Evolutionary conservation across 805 yeast genomes (phyloP), one percentile per base, ranked within the genome.

Genomic region (Ogataea methanolica): DNA sequence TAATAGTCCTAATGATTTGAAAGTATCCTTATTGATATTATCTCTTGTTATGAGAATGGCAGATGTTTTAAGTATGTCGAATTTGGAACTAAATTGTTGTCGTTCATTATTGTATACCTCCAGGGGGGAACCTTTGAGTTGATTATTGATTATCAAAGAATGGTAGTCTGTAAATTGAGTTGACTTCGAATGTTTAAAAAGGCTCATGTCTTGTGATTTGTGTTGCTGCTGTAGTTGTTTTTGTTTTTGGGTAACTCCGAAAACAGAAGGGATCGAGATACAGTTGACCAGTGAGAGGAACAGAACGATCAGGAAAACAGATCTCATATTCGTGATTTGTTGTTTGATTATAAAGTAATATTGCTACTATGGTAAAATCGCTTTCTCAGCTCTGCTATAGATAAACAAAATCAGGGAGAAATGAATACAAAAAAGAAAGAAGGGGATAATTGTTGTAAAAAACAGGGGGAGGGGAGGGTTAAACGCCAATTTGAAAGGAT

Each of bases 61-160:
- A 36, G 63, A 53, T 26, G 62, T 55, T 39, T 49, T 51, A 7
- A 55, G 49, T 39, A 51, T 44, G 17, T 61, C 59, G 36, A 50
- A 50, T 6, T 38, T 23, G 2, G 15, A 14, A 2, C 49, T 39
- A 43, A 55, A 55, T 6, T 37, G 49, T 12, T 43, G 23, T 19
- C 47, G 34, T 31, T 58, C 60, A 2, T 48, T 39, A 14, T 29
- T 21, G 23, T 45, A 59, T 8, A 47, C 43, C 4, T 43, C 48
- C 15, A 56, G 26, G 7, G 39, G 42, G 1, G 52, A 38, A 12
- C 46, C 17, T 36, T 49, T 48, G 3, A 45, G 39, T n/a, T 47
- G 44, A 7, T 45, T 45, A 6, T 36, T 38, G 19, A 42, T 16
- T 11, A 50, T 22, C 33, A 53, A 26, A 19, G 43, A 42, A 35